Percentiles rank a stretch among this genome's conserved stretches.
These are phyloP conservation scores for Alternaria hordeiaustralica DNA, from an alignment of 2,329 filamentous ascomycete genomes.

Conservation along the genomic window DNA sequence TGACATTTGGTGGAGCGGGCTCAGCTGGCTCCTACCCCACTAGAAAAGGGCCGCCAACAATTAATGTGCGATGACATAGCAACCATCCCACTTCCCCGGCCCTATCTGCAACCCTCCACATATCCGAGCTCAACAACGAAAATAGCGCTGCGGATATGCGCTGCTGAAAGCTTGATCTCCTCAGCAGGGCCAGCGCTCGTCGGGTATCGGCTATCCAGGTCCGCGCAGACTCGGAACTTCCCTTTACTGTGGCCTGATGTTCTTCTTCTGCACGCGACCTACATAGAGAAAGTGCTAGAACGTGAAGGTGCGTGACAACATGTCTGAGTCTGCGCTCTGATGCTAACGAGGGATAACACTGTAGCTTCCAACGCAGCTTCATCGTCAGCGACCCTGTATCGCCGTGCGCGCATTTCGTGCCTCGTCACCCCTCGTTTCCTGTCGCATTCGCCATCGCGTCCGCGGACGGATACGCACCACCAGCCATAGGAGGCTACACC, in stretches of 20 bases:
- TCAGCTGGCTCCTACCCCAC: constrained; percentile 14
- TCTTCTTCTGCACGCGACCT: constrained; percentile 16
- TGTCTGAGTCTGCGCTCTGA: not conserved
- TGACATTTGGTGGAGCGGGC: not conserved
- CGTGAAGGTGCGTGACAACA: constrained; percentile 12
- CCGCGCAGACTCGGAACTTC: not conserved
- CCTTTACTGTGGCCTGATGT: constrained; percentile 22
- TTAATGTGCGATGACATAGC: constrained; percentile 32
- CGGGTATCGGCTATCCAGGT: constrained; percentile 27
- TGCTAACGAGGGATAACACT: not conserved
- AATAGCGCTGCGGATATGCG: constrained; percentile 36
- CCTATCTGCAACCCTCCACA: constrained; percentile 28
- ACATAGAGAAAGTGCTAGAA: constrained; percentile 10
- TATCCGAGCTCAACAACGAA: constrained; percentile 44
- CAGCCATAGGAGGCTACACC: constrained; percentile 10
- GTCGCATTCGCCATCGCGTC: constrained; percentile 10
- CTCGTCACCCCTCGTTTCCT: constrained; percentile 22
- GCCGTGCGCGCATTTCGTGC: constrained; percentile 13
- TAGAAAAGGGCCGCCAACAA: constrained; percentile 19
- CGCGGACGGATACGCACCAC: constrained; percentile 12
- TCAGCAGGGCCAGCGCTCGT: constrained; percentile 12
- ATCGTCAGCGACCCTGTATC: constrained; percentile 11
- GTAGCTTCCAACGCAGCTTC: not conserved
- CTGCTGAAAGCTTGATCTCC: constrained; percentile 14
- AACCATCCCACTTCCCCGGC: constrained; percentile 17